Evolutionary conservation across 202 grass and related monocot genomes (phyloP).

Genomic region (Dendrocalamus latiflorus): DNA sequence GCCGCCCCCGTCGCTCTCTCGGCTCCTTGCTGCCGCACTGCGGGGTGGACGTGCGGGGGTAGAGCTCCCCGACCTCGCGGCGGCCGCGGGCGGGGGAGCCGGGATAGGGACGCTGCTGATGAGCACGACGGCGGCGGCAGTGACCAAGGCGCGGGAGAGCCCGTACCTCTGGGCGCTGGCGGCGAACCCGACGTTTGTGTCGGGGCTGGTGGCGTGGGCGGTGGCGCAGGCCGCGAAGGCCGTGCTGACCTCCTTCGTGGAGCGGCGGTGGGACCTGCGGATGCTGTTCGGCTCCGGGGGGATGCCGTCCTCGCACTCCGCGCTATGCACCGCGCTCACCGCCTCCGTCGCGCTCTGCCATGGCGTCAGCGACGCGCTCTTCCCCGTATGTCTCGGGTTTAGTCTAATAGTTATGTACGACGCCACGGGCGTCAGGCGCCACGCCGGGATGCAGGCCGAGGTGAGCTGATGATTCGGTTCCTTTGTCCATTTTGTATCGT

Average conservation of each 20-base stretch:
- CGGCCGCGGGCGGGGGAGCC: constrained; percentile 26
- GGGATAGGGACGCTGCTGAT: constrained; percentile 80
- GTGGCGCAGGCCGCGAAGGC: constrained; percentile 72
- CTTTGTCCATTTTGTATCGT: background rate
- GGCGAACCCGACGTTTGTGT: constrained; percentile 83
- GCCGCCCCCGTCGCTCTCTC: constrained; percentile 9
- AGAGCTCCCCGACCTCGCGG: constrained; percentile 38
- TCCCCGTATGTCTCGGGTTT: constrained; percentile 89
- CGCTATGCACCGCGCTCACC: too few species aligned
- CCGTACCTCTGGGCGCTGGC: constrained; percentile 69
- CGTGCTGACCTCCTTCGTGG: too few species aligned
- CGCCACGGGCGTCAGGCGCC: constrained; percentile 81
- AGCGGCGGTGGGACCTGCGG: too few species aligned
- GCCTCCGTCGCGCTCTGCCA: constrained; percentile 88
- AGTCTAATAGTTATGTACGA: constrained; percentile 94
- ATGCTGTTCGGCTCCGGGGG: too few species aligned
- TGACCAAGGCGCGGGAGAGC: constrained; percentile 69
- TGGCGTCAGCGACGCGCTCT: constrained; percentile 76
- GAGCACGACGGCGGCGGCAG: constrained; percentile 82
- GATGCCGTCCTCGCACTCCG: too few species aligned
- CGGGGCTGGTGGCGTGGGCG: constrained; percentile 78
- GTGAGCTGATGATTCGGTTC: constrained; percentile 33
- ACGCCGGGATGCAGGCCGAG: constrained; percentile 96
- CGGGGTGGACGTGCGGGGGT: constrained; percentile 43
- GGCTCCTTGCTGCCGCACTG: constrained; percentile 30